Evolutionary conservation across 75 land plant genomes (phyloP), one percentile per base, ranked within the genome.

Genomic region (Gnetum montanum): DNA sequence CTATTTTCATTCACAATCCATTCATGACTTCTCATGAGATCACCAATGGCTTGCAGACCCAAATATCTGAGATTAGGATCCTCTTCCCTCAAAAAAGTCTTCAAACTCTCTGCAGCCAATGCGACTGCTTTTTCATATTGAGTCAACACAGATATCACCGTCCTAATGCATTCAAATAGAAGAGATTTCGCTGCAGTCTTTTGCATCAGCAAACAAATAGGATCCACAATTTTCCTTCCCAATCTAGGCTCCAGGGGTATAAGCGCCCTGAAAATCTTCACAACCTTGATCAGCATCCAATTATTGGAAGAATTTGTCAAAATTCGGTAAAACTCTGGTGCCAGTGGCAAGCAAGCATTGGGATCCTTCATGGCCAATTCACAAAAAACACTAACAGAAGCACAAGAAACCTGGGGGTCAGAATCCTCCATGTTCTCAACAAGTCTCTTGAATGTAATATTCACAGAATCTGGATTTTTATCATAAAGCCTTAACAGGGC

Each of bases 21-120:
- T 61, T 70, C 57, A 44, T 85, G 74, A 35, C 52, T 71, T 6
- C 61, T 60, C 53, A 73, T 70, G 6, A 90, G 57, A 31, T 62
- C 47, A 1, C 76, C 43, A 16, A 94, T 70, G 4, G 85, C 87
- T 18, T 76, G 81, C 60, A 94, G 49, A 3, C 96, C 96, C 47
- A 94, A 71, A 55, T 80, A 94, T 76, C 69, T 82, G 13, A 94
- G 67, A 74, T 94, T 94, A 6, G 85, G 81, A 75, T 94, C 98
- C 34, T 88, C 89, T 5, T 65, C 54, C 8, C 18, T 30, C 62
- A 94, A 43, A 19, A 90, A 65, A 58, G 82, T 96, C 58, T 73
- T 72, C 51, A 76, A 62, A 59, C 85, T 94, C 46, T 37, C 83
- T 11, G 82, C 78, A 3, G 88, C 81, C 40, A 90, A 82, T 63